Base-by-base conservation (phyloP, 2,329 filamentous ascomycete species). In the Colletotrichum lentis region DNA sequence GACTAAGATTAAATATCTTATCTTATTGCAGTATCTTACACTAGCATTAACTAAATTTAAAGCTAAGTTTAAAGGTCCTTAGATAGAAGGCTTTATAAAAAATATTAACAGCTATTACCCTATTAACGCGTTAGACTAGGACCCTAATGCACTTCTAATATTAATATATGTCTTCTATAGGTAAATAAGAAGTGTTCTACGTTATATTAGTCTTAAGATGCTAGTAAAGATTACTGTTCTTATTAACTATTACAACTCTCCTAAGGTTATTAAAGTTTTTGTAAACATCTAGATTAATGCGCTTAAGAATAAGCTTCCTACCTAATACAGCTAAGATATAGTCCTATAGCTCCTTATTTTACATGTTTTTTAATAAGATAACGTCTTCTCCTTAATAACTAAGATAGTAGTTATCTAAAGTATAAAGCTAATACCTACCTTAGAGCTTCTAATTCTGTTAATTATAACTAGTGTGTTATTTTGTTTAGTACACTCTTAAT, bases 151-250 rank as follows among this genome's bases (percentile, higher is more conserved):
- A 1, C 31, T 78, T 6, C 57, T 74, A 1, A 72, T 76, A 20
- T 20, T 77, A 0, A 72, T 78, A 35, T 55, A 73, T 16, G 71
- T 76, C 16, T 74, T 78, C 0, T 76, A 78, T n/a, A 71, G 76
- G 3, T 73, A 72, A 11, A 67, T 65, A 2, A 65, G 68, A 50
- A 59, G 54, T 3, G 72, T 78, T 0, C 74, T 75, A 0, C 64
- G 63, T 1, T 22, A 3, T 0, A 41, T 77, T 7, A 59, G 54
- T 0, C 63, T 74, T 2, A 72, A 76, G 24, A 73, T 69, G 22
- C 55, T 76, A 1, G 71, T 73, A 2, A 74, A 76, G 31, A 62
- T 77, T 10, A 73, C 74, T 0, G 71, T 74, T 6, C 59, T 77
- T 3, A 73, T 77, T 1, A 74, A 77, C 18, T 76, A 77, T 39